Base-by-base conservation (phyloP, 371 early-diverging fungal genomes). In the Circinella umbellata region DNA sequence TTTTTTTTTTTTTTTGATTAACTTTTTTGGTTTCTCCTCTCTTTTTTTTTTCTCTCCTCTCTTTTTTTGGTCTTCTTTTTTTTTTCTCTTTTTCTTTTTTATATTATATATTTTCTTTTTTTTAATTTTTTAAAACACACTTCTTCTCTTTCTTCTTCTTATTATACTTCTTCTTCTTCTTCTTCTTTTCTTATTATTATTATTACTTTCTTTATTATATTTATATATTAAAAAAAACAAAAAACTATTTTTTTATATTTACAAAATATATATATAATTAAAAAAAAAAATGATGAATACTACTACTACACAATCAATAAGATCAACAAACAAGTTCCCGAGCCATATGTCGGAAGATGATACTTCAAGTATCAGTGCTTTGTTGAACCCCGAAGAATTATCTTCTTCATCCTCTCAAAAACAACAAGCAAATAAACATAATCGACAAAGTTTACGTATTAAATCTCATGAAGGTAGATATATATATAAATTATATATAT, bases 401-500 rank as follows among this genome's bases (percentile, higher is more conserved):
- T 61, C 61, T 36, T 42, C 42, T 17, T 27, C 67, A 20, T 67
- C 47, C 47, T 8, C n/a, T 37, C 68, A 49, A 20, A 42, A 17
- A 46, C 61, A 51, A 61, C 42, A 42, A 60, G 47, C 46, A 69
- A 53, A 66, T 36, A 55, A 73, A 62, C 49, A 66, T 18, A 70
- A 68, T 57, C 64, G 70, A 37, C 70, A 76, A 63, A 73, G 73
- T 57, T 68, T 76, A 61, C 75, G 75, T 47, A 81, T 78, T 39
- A 78, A 78, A 68, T 73, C 79, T 15, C 78, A 81, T 72, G 77
- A 78, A 81, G 81, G 78, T 78, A n/a, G 51, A 51, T 17, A 51
- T 8, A 51, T 42, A 42, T 9, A 42, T 42, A 42, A 11, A 42
- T 42, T 42, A 11, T 6, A 42, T 42, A 42, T 42, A 11, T 42